phyloP scores from a whole-genome alignment of 2,329 filamentous ascomycete species.

The Zarea fungicola region DNA sequence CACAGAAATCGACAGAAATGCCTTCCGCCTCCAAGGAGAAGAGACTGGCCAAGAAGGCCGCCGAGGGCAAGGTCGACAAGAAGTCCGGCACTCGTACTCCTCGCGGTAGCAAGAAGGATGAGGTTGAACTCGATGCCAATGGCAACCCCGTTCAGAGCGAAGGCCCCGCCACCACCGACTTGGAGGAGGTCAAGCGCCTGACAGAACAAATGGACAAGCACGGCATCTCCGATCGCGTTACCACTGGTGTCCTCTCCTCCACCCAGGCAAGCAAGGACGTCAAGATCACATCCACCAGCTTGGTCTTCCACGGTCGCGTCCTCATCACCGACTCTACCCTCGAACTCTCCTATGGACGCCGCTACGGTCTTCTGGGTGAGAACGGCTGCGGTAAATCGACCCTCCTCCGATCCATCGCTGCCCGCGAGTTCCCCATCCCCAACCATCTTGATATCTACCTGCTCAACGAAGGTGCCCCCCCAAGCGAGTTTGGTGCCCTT shows the following conservation, averaged over 20 bases:
- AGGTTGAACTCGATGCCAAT: conserved; percentile 64
- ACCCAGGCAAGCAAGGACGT: conserved; percentile 82
- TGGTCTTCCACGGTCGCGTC: conserved; percentile 97
- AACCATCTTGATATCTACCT: conserved; percentile 98
- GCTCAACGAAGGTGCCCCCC: conserved; percentile 91
- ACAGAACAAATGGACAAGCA: conserved; percentile 92
- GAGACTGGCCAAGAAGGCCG: conserved; percentile 65
- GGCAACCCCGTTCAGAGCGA: conserved; percentile 53
- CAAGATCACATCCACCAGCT: conserved; percentile 88
- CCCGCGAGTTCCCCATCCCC: conserved; percentile 91
- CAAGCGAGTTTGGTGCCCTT: conserved; percentile 80
- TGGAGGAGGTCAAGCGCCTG: conserved; percentile 79
- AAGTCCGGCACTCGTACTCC: conserved; percentile 65
- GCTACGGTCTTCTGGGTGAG: conserved; percentile 93
- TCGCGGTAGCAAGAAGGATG: conserved; percentile 43
- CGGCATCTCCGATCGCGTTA: conserved; percentile 94
- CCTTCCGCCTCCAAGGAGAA: conserved; percentile 67
- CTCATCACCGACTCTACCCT: conserved; percentile 90
- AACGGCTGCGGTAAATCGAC: conserved; percentile 99
- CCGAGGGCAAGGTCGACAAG: conserved; percentile 65
- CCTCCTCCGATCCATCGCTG: conserved; percentile 89
- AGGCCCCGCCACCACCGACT: conserved; percentile 61
- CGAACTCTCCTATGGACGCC: conserved; percentile 86
- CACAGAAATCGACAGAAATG: conserved; percentile 44
- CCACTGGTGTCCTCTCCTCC: conserved; percentile 91